A percentile compares a stretch with the other conserved stretches of the same genome.
These are phyloP conservation scores for Exophiala bonariae DNA, from an alignment of 2,329 filamentous ascomycete species.

Conservation along the genomic window DNA sequence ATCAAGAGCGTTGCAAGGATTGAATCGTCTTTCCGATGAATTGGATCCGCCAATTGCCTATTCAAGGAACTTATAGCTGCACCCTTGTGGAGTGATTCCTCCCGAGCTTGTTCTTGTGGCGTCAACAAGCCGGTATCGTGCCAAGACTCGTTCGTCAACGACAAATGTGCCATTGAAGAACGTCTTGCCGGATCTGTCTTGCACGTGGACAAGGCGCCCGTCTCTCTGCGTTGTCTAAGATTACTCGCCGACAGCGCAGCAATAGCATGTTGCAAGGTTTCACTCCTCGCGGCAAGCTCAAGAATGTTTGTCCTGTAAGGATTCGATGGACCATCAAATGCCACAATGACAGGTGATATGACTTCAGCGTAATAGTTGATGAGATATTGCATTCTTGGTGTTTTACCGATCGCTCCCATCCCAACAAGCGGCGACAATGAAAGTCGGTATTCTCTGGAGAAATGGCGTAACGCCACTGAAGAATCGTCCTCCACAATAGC, in stretches of 20 bases:
- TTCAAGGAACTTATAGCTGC: slow-evolving; percentile 83
- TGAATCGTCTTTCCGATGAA: slow-evolving; percentile 77
- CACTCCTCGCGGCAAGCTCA: slow-evolving; percentile 72
- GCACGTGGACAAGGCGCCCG: slow-evolving; percentile 55
- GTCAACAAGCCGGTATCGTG: slow-evolving; percentile 42
- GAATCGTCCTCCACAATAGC: slow-evolving; percentile 17
- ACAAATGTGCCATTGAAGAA: slow-evolving; percentile 48
- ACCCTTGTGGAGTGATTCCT: slow-evolving; percentile 82
- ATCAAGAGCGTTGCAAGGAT: slow-evolving; percentile 84
- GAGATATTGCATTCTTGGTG: slow-evolving; percentile 80
- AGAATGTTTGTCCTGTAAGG: slow-evolving; percentile 84
- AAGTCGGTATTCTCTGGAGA: slow-evolving; percentile 16
- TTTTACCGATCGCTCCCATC: slow-evolving; percentile 53
- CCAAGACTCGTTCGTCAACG: slow-evolving; percentile 39
- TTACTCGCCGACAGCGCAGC: slow-evolving; percentile 88
- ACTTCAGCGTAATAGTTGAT: slow-evolving; percentile 93
- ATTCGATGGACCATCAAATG: slow-evolving; percentile 82
- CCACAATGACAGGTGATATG: slow-evolving; percentile 88
- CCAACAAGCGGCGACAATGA: slow-evolving; percentile 19
- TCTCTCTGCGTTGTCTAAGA: slow-evolving; percentile 72
- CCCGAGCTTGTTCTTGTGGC: slow-evolving; percentile 63
- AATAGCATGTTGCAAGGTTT: slow-evolving; percentile 87
- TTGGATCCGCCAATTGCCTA: slow-evolving; percentile 74
- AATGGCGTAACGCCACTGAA: slow-evolving; percentile 4
- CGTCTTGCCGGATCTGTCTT: slow-evolving; percentile 51